A percentile compares a stretch with the other conserved stretches of the same genome.
Evolutionary conservation across 345 rosid species (phyloP).

Genomic region (Salix koriyanagi): DNA sequence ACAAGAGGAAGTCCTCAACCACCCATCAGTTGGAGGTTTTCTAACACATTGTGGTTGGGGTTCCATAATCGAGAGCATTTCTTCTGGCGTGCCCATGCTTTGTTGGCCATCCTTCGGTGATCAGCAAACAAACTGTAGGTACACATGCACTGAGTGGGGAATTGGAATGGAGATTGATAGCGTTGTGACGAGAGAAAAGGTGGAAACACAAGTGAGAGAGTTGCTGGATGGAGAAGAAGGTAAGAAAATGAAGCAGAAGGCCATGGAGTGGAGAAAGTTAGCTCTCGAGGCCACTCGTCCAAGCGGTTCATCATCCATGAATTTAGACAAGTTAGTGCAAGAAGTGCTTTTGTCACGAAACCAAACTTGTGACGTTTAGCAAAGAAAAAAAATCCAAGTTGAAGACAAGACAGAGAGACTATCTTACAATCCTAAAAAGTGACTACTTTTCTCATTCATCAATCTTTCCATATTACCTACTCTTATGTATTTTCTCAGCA

Average conservation of each 20-base stretch:
- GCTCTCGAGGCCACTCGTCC: background rate
- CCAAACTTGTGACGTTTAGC: too few species aligned
- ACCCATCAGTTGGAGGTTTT: background rate
- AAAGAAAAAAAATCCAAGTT: background rate
- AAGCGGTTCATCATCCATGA: background rate
- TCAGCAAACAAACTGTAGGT: conserved; percentile 4
- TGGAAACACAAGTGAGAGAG: background rate
- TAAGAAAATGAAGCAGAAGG: background rate
- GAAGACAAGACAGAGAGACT: background rate
- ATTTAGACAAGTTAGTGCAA: background rate
- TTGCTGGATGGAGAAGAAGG: background rate
- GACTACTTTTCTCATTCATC: too few species aligned
- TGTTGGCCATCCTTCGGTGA: conserved; percentile 17
- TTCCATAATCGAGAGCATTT: conserved; percentile 16
- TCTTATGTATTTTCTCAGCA: too few species aligned
- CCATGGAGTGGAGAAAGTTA: background rate
- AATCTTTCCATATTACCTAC: too few species aligned
- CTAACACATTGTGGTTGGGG: background rate
- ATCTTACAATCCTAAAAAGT: too few species aligned
- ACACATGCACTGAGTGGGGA: conserved; percentile 15
- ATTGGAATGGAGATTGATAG: conserved; percentile 10
- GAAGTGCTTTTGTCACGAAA: background rate
- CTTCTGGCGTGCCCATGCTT: conserved; percentile 10
- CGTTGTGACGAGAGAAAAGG: background rate
- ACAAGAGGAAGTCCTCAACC: background rate